These are phyloP conservation scores for Fusarium sp. DNA, from an alignment of 2,329 filamentous ascomycete species.

Conservation along the genomic window DNA sequence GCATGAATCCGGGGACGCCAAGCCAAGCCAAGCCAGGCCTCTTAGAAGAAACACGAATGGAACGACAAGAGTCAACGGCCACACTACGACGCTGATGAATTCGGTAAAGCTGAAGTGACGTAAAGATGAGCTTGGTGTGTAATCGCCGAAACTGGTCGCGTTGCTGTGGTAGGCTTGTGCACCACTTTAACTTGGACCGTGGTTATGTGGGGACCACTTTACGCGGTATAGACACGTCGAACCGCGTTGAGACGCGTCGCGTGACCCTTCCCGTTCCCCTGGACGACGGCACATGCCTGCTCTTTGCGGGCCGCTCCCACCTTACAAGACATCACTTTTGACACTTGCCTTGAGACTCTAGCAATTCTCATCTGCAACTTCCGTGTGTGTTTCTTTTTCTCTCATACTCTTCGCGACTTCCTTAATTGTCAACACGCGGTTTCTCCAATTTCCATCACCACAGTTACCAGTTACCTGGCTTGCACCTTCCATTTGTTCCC, in stretches of 20 bases:
- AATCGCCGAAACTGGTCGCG: constrained; percentile 7
- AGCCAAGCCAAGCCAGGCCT: constrained; percentile 13
- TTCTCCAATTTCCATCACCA: neutral
- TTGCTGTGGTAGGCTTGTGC: constrained; percentile 17
- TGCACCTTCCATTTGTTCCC: constrained; percentile 11
- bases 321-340: constrained; percentile 30
- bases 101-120: constrained; percentile 20
- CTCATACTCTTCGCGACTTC: constrained; percentile 13
- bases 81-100: constrained; percentile 8
- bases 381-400: constrained; percentile 11
- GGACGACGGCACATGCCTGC: constrained; percentile 39
- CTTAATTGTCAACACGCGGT: constrained; percentile 2
- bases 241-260: constrained; percentile 20
- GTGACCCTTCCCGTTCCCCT: constrained; percentile 35
- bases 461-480: constrained; percentile 12
- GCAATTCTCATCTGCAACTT: constrained; percentile 17
- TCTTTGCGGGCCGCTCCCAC: constrained; percentile 20
- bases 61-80: neutral
- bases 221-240: constrained; percentile 18
- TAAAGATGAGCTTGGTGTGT: constrained; percentile 7
- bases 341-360: constrained; percentile 18
- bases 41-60: constrained; percentile 1
- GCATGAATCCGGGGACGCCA: constrained; percentile 12
- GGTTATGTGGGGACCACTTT: constrained; percentile 11
- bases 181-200: constrained; percentile 9